Percentiles rank a stretch among this genome's conserved stretches.
These are phyloP conservation scores for Luffa acutangula DNA, from an alignment of 306 rosid species.

Conservation along the genomic window DNA sequence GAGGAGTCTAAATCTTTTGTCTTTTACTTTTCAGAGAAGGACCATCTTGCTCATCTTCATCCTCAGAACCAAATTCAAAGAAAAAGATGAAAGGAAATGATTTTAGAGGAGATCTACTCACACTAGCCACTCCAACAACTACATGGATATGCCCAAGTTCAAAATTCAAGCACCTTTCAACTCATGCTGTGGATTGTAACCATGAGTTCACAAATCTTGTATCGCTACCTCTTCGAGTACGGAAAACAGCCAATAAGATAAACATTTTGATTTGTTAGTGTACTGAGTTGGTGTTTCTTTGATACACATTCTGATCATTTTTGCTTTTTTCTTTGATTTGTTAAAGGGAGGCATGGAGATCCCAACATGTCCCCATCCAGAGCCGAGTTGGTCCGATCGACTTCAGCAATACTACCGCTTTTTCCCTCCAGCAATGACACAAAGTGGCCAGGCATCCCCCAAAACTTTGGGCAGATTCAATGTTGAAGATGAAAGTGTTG, in stretches of 20 bases:
- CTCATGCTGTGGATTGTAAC: background rate
- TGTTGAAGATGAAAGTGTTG: slow-evolving; percentile 34
- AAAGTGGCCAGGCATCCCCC: slow-evolving; percentile 22
- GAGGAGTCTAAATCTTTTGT: background rate
- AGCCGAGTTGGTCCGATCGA: background rate
- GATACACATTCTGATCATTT: background rate
- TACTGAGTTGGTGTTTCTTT: background rate
- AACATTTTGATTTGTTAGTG: background rate
- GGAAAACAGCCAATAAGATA: background rate
- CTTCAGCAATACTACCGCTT: slow-evolving; percentile 29
- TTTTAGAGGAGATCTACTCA: background rate
- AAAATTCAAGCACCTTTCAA: background rate
- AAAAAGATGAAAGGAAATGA: background rate
- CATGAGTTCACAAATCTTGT: background rate
- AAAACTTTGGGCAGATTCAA: slow-evolving; percentile 16
- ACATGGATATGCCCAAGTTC: background rate
- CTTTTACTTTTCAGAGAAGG: slow-evolving; percentile 3
- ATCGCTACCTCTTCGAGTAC: background rate
- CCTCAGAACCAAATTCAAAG: slow-evolving; percentile 1
- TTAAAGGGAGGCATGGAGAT: slow-evolving; percentile 1
- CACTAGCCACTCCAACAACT: slow-evolving; percentile 4
- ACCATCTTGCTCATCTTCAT: background rate
- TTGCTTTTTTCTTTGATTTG: background rate
- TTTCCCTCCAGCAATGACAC: slow-evolving; percentile 37
- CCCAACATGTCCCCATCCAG: background rate